Base-by-base conservation (phyloP, 2,329 filamentous ascomycete species). In the Colletotrichum magnum region DNA sequence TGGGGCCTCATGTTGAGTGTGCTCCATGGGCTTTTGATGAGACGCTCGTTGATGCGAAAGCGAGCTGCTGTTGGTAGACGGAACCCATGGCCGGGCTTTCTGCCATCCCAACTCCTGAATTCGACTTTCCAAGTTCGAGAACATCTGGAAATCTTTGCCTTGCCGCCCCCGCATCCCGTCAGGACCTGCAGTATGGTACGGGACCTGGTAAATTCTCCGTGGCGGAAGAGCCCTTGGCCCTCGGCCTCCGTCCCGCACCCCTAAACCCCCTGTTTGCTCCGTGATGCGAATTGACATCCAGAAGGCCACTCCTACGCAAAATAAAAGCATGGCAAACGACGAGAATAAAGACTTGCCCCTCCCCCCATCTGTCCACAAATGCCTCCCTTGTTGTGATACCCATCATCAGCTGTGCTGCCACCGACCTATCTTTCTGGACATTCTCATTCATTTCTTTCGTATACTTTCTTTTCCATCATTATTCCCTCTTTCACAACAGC, bases 131-230 rank as follows among this genome's bases (percentile, higher is more conserved):
- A 36, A 36, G 32, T 36, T 36, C 32, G 32, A 36, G 32, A 36
- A 7, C 32, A 36, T 36, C 32, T 36, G 10, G 32, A 36, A n/a
- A 32, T 59, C 45, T 18, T 41, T 47, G 47, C 21, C 28, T 64
- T 41, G 45, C 21, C 54, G 43, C 62, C 62, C 62, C 62, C 62
- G 47, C 62, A 52, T 50, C n/a, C 45, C 62, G 21, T 58, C 21
- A 45, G 12, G 21, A 12, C 21, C 5, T 13, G n/a, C 12, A 13
- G 6, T 21, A 10, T 3, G 32, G 32, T 36, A 36, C 32, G 32
- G 32, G 7, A 47, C n/a, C 39, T 16, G 18, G 32, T 41, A 28
- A 64, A 52, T 52, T 45, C 45, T 58, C 62, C 62, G 62, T 52
- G 54, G 54, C 36, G 53, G 54, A 58, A 52, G n/a, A 53, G n/a